Percentiles rank a stretch among this genome's conserved stretches.
Evolutionary conservation across 2,329 filamentous ascomycete species (phyloP).

Genomic region (Aureobasidium musti): DNA sequence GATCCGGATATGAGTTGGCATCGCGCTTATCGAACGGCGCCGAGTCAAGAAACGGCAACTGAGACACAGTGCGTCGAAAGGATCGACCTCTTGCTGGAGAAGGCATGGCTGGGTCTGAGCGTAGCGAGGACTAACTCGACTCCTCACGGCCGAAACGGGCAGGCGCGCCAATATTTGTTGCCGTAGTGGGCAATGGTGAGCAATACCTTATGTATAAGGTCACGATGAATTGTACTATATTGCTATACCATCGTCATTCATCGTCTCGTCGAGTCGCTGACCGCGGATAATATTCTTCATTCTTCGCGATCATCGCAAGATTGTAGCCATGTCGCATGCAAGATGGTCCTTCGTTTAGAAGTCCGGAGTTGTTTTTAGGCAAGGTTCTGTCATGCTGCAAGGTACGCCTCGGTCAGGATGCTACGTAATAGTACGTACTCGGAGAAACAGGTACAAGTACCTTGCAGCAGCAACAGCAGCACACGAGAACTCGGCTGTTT

Average conservation of each 20-base stretch:
- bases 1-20: conserved; percentile 23
- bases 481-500: not conserved
- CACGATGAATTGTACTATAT: not conserved
- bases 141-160: conserved; percentile 2
- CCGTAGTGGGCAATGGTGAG: not conserved
- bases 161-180: conserved; percentile 14
- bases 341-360: conserved; percentile 6
- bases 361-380: not conserved
- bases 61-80: conserved; percentile 14
- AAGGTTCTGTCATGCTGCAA: conserved; percentile 28
- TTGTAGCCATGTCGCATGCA: conserved; percentile 2
- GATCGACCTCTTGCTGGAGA: conserved; percentile 23
- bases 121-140: conserved; percentile 17
- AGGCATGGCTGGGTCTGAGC: conserved; percentile 16
- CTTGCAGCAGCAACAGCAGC: not conserved
- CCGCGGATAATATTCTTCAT: not conserved
- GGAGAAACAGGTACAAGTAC: not conserved
- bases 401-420: not conserved
- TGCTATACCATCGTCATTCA: conserved; percentile 22
- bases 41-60: conserved; percentile 22
- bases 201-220: conserved; percentile 9
- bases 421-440: conserved; percentile 21
- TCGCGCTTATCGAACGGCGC: conserved; percentile 25
- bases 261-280: not conserved
- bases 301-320: not conserved